Evolutionary conservation across 1,139 yeast genomes (phyloP), one percentile per base, ranked within the genome.

Genomic region (Schwanniomyces etchellsii): DNA sequence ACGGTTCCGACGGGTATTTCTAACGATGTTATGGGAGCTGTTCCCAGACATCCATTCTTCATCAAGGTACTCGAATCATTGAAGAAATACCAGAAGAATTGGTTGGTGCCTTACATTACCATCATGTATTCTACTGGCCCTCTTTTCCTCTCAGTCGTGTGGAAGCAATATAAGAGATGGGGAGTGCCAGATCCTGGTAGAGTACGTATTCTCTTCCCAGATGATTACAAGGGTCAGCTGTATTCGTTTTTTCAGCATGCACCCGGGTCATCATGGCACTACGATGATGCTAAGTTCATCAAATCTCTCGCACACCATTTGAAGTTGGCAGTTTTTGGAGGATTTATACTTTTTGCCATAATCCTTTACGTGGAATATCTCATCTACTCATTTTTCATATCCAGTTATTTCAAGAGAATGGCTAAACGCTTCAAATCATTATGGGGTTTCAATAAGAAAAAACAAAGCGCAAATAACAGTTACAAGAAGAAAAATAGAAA

Each of bases 91-190:
- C 70, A 81, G 45, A 65, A 70, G 36, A 80, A 81, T 52, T 84
- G 91, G 85, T 55, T 79, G 27, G 76, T 85, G 16, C 95, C 96
- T 11, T 88, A 88, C 57, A 65, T 88, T 37, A 88, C 96, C 24
- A 86, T 88, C 53, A 88, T 88, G 96, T 83, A 77, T 49, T 79
- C 94, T 11, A 89, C 97, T 1, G 97, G 97, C 4, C 96, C 97
- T 1, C 60, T 88, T 37, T 86, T 85, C 50, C 65, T 88, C 28
- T 81, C 93, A 10, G 89, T 85, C 27, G 70, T 88, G 43, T 83
- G 95, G 91, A 81, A 84, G 55, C 86, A 81, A 46, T 88, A 83
- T 57, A 81, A 80, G 55, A 70, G 95, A 43, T 81, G 86, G 83
- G 78, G 80, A 4, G 72, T 76, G 14, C 76, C 83, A 2, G 77